Evolutionary conservation across 257 asterid genomes (phyloP).

Genomic region (Plantago major): DNA sequence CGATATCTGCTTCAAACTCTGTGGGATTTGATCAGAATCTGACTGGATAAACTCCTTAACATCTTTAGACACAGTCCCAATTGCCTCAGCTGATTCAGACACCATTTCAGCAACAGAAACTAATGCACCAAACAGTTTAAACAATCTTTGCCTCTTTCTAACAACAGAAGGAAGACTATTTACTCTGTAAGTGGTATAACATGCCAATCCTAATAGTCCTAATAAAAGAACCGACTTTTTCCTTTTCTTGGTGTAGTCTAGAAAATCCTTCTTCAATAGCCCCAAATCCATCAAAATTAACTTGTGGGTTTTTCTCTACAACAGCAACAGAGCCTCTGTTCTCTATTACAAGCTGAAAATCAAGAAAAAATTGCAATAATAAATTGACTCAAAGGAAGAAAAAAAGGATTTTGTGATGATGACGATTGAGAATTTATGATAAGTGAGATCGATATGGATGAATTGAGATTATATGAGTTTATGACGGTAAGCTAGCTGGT

Average conservation of each 20-base stretch:
- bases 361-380: too few relatives aligned
- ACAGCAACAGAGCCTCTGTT: too few relatives aligned
- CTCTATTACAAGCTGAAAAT: too few relatives aligned
- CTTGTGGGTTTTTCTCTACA: too few relatives aligned
- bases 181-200: conserved; percentile 47
- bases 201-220: conserved; percentile 48
- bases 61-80: conserved; percentile 60
- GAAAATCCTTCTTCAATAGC: conserved; percentile 23
- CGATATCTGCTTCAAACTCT: conserved; percentile 58
- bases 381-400: too few relatives aligned
- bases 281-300: conserved; percentile 36
- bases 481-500: too few relatives aligned
- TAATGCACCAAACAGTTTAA: conserved; percentile 38
- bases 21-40: conserved; percentile 63
- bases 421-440: too few relatives aligned
- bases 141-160: conserved; percentile 43
- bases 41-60: conserved; percentile 53
- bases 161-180: conserved; percentile 51
- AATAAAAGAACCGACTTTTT: conserved; percentile 40
- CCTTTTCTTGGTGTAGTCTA: conserved; percentile 34
- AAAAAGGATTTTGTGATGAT: too few relatives aligned
- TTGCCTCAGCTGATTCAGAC: conserved; percentile 62
- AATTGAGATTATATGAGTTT: too few relatives aligned
- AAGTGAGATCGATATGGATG: too few relatives aligned
- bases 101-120: conserved; percentile 50